Percentiles rank a stretch among this genome's conserved stretches.
Evolutionary conservation across 768 basidiomycete species (phyloP).

Genomic region (Coprinopsis cinerea): DNA sequence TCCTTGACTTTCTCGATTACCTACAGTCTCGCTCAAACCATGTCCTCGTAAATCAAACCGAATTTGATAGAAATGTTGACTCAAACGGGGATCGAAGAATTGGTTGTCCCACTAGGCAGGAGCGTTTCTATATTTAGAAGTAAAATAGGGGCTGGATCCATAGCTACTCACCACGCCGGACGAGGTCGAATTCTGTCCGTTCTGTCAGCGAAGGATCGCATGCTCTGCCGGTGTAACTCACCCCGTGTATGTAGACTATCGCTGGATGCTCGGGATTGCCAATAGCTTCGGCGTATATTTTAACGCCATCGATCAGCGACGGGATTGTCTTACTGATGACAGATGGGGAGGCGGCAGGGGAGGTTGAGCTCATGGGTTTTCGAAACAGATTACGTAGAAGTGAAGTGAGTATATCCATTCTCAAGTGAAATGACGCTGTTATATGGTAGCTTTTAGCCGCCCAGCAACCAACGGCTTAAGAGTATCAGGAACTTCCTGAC

Average conservation of each 20-base stretch:
- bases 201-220: not conserved
- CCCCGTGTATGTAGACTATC: slow-evolving; percentile 12
- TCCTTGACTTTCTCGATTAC: not conserved
- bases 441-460: too few species aligned
- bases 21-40: slow-evolving; percentile 8
- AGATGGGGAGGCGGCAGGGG: not conserved
- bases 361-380: not conserved
- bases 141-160: not conserved
- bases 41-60: slow-evolving; percentile 9
- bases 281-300: slow-evolving; percentile 13
- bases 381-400: not conserved
- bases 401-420: not conserved
- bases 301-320: slow-evolving; percentile 8
- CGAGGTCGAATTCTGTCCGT: slow-evolving; percentile 5
- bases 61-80: slow-evolving; percentile 6
- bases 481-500: too few species aligned
- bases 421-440: not conserved
- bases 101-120: slow-evolving; percentile 7
- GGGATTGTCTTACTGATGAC: slow-evolving; percentile 1
- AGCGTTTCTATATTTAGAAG: not conserved
- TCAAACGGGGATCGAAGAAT: slow-evolving; percentile 6
- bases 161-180: slow-evolving; percentile 3
- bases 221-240: not conserved
- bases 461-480: too few species aligned
- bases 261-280: slow-evolving; percentile 8